Evolutionary conservation across 306 rosid genomes (phyloP).

Genomic region (Hippophae tibetana): DNA sequence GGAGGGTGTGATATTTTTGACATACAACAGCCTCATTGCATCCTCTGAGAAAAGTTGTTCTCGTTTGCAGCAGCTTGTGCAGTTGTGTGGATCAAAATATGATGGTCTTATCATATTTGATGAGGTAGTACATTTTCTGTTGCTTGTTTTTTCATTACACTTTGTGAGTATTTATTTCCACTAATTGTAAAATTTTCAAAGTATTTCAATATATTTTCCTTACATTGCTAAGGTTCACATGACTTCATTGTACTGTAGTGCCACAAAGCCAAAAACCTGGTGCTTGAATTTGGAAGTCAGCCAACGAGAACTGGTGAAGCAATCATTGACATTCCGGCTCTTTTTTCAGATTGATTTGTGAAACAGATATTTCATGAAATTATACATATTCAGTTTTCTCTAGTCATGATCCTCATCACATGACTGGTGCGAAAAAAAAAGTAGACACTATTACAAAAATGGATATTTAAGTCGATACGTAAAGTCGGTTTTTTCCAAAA

Average conservation of each 20-base stretch:
- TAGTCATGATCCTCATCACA: no score
- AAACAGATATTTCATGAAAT: no score
- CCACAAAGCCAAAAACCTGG: conserved; percentile 97
- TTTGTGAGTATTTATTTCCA: background rate
- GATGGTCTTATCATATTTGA: conserved; percentile 87
- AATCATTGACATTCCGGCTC: conserved; percentile 88
- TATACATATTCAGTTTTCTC: no score
- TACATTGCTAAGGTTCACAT: conserved; percentile 40
- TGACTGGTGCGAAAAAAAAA: background rate
- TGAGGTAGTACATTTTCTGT: conserved; percentile 42
- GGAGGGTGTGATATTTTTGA: conserved; percentile 91
- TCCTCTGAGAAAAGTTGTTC: conserved; percentile 95
- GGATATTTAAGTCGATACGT: no score
- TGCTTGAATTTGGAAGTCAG: conserved; percentile 98
- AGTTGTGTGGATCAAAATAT: conserved; percentile 83
- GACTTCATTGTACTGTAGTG: conserved; percentile 61
- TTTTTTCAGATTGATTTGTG: conserved; percentile 1
- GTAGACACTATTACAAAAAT: no score
- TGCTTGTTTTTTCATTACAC: background rate
- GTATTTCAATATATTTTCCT: conserved; percentile 26
- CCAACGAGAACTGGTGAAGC: conserved; percentile 99
- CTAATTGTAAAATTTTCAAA: conserved; percentile 10
- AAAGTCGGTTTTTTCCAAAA: no score
- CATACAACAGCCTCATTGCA: conserved; percentile 95
- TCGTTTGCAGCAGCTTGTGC: conserved; percentile 87